These are phyloP conservation scores for Myxozyma neglecta DNA, from an alignment of 805 yeast genomes.

Conservation along the genomic window DNA sequence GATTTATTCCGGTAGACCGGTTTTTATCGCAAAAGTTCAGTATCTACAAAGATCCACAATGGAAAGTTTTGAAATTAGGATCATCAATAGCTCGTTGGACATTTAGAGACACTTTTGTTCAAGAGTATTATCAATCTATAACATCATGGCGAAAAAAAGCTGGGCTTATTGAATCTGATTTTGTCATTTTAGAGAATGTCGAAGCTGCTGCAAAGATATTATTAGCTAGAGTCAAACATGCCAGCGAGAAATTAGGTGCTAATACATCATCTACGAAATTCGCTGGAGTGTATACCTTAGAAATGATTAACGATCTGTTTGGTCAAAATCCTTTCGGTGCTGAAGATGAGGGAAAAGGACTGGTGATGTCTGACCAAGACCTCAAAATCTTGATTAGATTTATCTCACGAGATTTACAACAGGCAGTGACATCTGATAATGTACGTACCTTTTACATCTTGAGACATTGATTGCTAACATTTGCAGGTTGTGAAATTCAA, in stretches of 20 bases:
- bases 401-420: slow-evolving; percentile 20
- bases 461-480: background rate
- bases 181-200: slow-evolving; percentile 20
- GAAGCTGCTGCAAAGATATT: slow-evolving; percentile 19
- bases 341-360: background rate
- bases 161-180: slow-evolving; percentile 10
- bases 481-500: slow-evolving; percentile 5
- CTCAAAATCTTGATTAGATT: slow-evolving; percentile 9
- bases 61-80: slow-evolving; percentile 12
- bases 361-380: slow-evolving; percentile 17
- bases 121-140: slow-evolving; percentile 9
- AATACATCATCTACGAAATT: background rate
- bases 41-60: slow-evolving; percentile 16
- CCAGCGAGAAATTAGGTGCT: background rate
- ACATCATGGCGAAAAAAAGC: slow-evolving; percentile 4
- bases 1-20: slow-evolving; percentile 8
- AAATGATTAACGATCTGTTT: slow-evolving; percentile 11
- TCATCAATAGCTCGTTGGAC: slow-evolving; percentile 11
- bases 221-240: slow-evolving; percentile 7
- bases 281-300: slow-evolving; percentile 16
- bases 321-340: slow-evolving; percentile 17
- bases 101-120: slow-evolving; percentile 12
- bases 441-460: background rate
- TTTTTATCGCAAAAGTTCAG: slow-evolving; percentile 8
- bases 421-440: background rate